phyloP scores from a whole-genome alignment of 176 grass and related monocot species.

The Luzula sylvatica region DNA sequence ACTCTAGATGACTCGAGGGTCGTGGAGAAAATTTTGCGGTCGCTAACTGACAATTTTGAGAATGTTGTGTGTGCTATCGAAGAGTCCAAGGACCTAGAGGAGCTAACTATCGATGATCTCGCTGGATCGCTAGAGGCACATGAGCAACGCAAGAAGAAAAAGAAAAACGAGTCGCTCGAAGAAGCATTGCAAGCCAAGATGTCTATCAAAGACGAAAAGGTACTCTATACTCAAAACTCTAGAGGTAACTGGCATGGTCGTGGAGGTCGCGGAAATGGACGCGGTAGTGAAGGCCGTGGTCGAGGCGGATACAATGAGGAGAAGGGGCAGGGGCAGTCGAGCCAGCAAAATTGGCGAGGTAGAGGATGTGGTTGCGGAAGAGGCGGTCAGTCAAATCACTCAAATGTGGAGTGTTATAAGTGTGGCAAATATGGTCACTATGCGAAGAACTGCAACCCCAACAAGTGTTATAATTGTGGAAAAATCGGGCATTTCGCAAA shows the following conservation, averaged over 20 bases:
- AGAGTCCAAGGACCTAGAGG: too few relatives aligned
- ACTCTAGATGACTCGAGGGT: too few relatives aligned
- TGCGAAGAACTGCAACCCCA: too few relatives aligned
- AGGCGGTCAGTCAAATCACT: background rate
- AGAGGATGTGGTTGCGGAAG: too few relatives aligned
- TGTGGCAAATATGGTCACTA: background rate
- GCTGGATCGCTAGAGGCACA: constrained; percentile 7
- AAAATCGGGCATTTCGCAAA: too few relatives aligned
- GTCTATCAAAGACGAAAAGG: constrained; percentile 12
- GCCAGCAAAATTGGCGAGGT: too few relatives aligned
- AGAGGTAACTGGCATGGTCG: background rate
- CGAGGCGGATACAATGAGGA: background rate
- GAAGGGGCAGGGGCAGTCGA: too few relatives aligned
- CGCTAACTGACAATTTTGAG: too few relatives aligned
- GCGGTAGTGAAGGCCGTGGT: background rate
- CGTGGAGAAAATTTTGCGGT: too few relatives aligned
- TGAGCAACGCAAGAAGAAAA: constrained; percentile 11
- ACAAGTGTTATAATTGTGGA: too few relatives aligned
- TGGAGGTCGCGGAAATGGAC: background rate
- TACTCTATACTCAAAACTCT: constrained; percentile 9
- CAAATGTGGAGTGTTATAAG: background rate
- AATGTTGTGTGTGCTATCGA: too few relatives aligned
- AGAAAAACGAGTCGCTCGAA: constrained; percentile 1
- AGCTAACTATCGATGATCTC: background rate
- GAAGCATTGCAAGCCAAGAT: constrained; percentile 12